These are phyloP conservation scores for Aspergillus costaricaensis DNA, from an alignment of 2,329 filamentous ascomycete genomes.

Conservation along the genomic window DNA sequence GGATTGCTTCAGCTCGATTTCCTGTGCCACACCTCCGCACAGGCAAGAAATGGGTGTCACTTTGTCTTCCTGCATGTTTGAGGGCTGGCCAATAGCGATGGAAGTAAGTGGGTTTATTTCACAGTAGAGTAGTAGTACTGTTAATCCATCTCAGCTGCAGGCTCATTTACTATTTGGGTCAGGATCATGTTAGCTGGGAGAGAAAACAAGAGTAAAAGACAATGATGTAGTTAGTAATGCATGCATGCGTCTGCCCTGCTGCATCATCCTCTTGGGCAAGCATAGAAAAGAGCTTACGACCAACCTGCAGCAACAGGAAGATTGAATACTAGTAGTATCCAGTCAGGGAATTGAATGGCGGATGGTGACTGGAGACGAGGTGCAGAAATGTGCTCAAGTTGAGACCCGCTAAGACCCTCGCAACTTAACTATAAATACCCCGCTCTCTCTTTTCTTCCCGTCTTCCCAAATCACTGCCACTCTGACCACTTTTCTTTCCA, in stretches of 20 bases:
- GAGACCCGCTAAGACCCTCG: neutral
- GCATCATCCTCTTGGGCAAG: neutral
- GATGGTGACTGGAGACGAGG: neutral
- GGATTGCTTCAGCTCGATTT: slow-evolving; percentile 26
- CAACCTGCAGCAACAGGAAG: neutral
- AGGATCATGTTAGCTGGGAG: neutral
- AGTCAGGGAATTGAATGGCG: neutral
- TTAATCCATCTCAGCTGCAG: neutral
- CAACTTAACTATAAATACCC: slow-evolving; percentile 26
- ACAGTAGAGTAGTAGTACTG: neutral
- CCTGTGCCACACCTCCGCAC: slow-evolving; percentile 29
- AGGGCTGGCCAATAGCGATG: neutral
- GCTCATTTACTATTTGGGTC: neutral
- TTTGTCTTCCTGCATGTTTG: slow-evolving; percentile 6
- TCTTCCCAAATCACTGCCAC: neutral
- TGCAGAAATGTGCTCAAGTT: slow-evolving; percentile 32
- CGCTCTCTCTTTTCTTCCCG: neutral
- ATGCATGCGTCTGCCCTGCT: neutral
- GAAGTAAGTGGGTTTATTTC: too few relatives aligned
- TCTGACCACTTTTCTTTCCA: neutral
- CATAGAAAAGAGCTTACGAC: neutral
- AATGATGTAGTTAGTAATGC: neutral
- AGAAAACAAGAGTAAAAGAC: neutral
- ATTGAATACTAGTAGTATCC: neutral
- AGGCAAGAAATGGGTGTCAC: slow-evolving; percentile 30